phyloP scores from a whole-genome alignment of 306 rosid genomes.

The Calophaca sinica region DNA sequence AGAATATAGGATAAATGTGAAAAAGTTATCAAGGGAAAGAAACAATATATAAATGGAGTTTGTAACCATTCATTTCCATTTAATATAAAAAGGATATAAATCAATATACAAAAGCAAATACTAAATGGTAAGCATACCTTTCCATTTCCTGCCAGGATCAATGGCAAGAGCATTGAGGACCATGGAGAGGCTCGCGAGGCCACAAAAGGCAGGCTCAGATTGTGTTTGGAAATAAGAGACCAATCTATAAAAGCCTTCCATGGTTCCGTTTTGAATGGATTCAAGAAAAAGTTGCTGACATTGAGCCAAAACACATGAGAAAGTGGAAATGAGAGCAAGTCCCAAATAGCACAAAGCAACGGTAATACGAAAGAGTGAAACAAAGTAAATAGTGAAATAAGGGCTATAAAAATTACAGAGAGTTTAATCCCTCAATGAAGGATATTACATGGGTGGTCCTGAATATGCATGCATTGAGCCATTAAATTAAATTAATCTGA shows the following conservation, averaged over 20 bases:
- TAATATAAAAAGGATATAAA: neutral
- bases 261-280: constrained; percentile 77
- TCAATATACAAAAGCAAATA: neutral
- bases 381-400: too few species aligned
- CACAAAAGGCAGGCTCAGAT: constrained; percentile 93
- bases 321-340: neutral
- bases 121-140: constrained; percentile 54
- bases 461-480: too few species aligned
- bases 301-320: constrained; percentile 4
- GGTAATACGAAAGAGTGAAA: too few species aligned
- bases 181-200: constrained; percentile 92
- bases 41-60: too few species aligned
- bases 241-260: constrained; percentile 87
- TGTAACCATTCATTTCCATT: too few species aligned
- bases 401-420: too few species aligned
- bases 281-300: constrained; percentile 77
- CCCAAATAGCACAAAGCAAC: neutral
- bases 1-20: too few species aligned
- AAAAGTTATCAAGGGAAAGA: too few species aligned
- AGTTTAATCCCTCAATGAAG: too few species aligned
- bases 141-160: constrained; percentile 97
- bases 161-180: constrained; percentile 93
- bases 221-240: constrained; percentile 90
- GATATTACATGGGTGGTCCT: too few species aligned
- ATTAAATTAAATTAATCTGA: too few species aligned